A percentile compares a stretch with the other conserved stretches of the same genome.
Conservation (phyloP, 176 grass and related monocot species). For the Carex littledalei region DNA sequence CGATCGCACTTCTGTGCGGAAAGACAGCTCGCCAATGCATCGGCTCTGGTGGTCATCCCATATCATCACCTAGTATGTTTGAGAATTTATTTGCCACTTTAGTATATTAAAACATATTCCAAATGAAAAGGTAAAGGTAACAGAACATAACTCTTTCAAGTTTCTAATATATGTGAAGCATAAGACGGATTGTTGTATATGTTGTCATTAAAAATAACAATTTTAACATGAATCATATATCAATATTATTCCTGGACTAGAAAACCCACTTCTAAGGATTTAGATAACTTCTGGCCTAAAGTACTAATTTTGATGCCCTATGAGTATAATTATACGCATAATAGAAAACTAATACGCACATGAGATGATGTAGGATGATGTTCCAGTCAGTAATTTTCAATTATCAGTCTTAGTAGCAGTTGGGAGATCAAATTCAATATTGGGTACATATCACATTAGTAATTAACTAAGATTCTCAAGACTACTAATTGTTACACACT, state of each 20-base stretch:
- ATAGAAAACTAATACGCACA: not conserved
- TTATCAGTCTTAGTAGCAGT: not conserved
- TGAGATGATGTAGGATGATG: not conserved
- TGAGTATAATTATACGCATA: not conserved
- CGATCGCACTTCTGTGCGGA: slow-evolving; percentile 55
- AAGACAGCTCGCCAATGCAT: slow-evolving; percentile 92
- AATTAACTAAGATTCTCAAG: not conserved
- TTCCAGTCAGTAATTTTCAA: not conserved
- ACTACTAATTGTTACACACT: not conserved
- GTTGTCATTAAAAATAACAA: not conserved
- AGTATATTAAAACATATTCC: not conserved
- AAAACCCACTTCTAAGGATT: not conserved
- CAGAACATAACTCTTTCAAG: not conserved
- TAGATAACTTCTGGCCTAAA: not conserved
- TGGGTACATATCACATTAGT: not conserved
- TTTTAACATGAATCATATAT: not conserved
- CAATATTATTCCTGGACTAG: not conserved
- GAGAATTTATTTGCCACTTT: not conserved
- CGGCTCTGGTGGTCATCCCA: slow-evolving; percentile 94
- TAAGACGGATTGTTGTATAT: not conserved
- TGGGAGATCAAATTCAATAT: not conserved
- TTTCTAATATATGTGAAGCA: not conserved
- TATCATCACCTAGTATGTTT: slow-evolving; percentile 44
- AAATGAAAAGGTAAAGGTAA: not conserved
- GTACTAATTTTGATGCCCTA: not conserved